Conservation (phyloP, 257 asterid species). For the Solanum virginianum region DNA sequence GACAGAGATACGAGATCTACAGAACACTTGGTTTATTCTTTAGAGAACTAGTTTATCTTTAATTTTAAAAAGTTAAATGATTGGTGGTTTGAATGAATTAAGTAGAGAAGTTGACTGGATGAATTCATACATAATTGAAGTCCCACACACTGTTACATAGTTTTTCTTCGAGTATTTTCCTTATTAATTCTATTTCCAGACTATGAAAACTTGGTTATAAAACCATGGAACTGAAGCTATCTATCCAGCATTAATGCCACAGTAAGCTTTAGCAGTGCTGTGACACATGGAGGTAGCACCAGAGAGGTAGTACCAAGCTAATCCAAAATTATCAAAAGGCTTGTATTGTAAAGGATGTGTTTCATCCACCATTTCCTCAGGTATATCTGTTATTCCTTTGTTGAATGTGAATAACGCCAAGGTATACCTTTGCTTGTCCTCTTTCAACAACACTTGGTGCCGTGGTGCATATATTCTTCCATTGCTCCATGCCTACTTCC, state of each 20-base stretch:
- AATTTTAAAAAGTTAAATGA: neutral
- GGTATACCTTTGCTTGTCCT: constrained; percentile 29
- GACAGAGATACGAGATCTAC: neutral
- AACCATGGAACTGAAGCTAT: neutral
- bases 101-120: neutral
- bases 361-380: constrained; percentile 44
- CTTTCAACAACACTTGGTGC: constrained; percentile 44
- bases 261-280: constrained; percentile 4
- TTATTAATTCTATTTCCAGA: neutral
- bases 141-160: neutral
- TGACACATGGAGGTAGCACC: neutral
- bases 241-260: neutral
- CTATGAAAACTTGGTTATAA: neutral
- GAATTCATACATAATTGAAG: neutral
- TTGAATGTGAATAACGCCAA: constrained; percentile 41
- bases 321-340: constrained; percentile 41
- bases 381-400: constrained; percentile 25
- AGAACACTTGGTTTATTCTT: neutral
- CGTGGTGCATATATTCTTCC: constrained; percentile 35
- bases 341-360: constrained; percentile 37
- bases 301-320: constrained; percentile 11
- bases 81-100: neutral
- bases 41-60: neutral
- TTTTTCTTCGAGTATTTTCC: neutral
- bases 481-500: constrained; percentile 62